These are phyloP conservation scores for Curvularia hawaiiensis DNA, from an alignment of 2,329 filamentous ascomycete genomes.

Conservation along the genomic window DNA sequence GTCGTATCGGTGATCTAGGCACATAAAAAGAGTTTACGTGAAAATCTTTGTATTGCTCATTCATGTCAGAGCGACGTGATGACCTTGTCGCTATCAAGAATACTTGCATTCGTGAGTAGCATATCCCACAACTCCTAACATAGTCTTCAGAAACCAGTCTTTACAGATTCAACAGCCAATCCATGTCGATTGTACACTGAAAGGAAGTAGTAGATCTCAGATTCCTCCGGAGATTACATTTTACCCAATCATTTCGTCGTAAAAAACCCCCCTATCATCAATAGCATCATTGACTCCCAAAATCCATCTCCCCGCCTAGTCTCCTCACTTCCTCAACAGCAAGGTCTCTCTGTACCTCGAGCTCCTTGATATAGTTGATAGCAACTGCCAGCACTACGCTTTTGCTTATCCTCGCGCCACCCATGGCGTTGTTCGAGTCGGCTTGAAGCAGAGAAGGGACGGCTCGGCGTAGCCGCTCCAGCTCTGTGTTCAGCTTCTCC, in stretches of 20 bases:
- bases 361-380: slow-evolving; percentile 20
- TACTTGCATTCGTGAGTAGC: neutral
- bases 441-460: slow-evolving; percentile 28
- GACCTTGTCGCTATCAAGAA: neutral
- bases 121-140: neutral
- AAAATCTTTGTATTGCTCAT: neutral
- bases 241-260: neutral
- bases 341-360: slow-evolving; percentile 17
- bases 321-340: slow-evolving; percentile 15
- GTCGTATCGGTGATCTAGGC: too few species aligned
- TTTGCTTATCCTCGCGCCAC: slow-evolving; percentile 18
- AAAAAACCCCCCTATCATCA: neutral
- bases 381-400: slow-evolving; percentile 19
- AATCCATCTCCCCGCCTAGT: slow-evolving; percentile 9
- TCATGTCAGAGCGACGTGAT: neutral
- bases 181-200: neutral
- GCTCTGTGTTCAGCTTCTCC: slow-evolving; percentile 32
- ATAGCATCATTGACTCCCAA: neutral
- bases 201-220: neutral
- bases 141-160: neutral
- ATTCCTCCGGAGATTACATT: neutral
- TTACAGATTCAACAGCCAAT: neutral
- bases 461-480: slow-evolving; percentile 29
- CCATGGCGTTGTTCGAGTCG: slow-evolving; percentile 10
- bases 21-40: neutral